Conservation (phyloP, 208 protist species). For the Kentomonas sorsogonicus region DNA sequence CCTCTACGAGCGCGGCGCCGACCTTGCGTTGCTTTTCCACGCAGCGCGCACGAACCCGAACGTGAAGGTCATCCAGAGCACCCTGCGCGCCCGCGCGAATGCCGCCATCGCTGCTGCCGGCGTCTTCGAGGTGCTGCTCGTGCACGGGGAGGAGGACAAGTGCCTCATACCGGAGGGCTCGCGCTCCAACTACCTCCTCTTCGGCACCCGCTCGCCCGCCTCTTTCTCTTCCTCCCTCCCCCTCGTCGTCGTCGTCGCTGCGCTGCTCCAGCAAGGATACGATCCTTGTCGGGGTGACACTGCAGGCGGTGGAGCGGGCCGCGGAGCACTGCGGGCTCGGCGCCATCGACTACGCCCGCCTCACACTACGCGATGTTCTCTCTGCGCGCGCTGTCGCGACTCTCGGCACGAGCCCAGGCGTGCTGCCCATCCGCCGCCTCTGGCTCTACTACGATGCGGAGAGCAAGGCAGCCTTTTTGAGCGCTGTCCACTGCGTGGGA, state of each 20-base stretch:
- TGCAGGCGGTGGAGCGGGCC: conserved; percentile 25
- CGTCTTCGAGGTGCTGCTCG: conserved; percentile 65
- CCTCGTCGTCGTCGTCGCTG: too few species aligned
- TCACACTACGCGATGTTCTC: conserved; percentile 54
- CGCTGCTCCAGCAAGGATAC: conserved; percentile 60
- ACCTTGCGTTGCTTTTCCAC: conserved; percentile 57
- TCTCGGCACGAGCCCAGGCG: conserved; percentile 67
- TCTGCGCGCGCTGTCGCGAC: conserved; percentile 45
- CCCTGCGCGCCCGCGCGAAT: conserved; percentile 46
- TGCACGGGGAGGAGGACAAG: conserved; percentile 30
- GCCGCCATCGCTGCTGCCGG: conserved; percentile 19
- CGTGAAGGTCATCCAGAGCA: conserved; percentile 60
- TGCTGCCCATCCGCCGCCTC: conserved; percentile 60
- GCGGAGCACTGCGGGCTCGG: conserved; percentile 12
- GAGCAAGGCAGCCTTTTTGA: conserved; percentile 27
- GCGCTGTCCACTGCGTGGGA: conserved; percentile 14
- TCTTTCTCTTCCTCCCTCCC: too few species aligned
- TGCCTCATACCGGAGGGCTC: conserved; percentile 79
- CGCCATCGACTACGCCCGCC: conserved; percentile 32
- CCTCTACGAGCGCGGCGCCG: conserved; percentile 59
- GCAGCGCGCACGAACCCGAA: conserved; percentile 56
- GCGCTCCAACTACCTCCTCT: conserved; percentile 75
- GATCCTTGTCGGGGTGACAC: conserved; percentile 75
- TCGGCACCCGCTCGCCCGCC: too few species aligned
- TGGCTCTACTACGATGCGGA: conserved; percentile 47